phyloP scores from a whole-genome alignment of 208 protist species.

The Leishmania major region DNA sequence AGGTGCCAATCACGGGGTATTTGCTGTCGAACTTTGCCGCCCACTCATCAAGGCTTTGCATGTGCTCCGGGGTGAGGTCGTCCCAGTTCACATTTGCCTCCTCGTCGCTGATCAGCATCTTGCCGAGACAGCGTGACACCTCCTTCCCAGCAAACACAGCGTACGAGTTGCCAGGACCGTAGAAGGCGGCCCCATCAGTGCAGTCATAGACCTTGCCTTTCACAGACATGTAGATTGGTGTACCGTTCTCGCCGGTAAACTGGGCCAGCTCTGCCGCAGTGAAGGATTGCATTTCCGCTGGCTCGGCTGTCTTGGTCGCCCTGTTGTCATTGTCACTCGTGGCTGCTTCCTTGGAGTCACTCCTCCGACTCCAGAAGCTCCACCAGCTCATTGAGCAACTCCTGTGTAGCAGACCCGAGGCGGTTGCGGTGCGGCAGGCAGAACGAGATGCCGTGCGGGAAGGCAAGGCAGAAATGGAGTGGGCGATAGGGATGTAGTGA shows the following conservation, averaged over 20 bases:
- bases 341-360: background rate
- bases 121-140: constrained; percentile 73
- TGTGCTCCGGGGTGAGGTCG: constrained; percentile 64
- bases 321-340: background rate
- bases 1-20: constrained; percentile 72
- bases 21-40: constrained; percentile 69
- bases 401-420: background rate
- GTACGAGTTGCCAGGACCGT: constrained; percentile 78
- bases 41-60: constrained; percentile 77
- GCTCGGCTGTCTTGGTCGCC: background rate
- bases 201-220: constrained; percentile 86
- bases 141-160: constrained; percentile 83
- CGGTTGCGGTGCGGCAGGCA: background rate
- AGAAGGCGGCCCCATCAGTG: constrained; percentile 62
- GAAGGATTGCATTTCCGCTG: constrained; percentile 35
- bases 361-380: constrained; percentile 13
- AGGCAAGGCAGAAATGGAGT: too few species aligned
- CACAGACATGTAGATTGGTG: constrained; percentile 75
- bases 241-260: constrained; percentile 45
- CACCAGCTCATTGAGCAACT: constrained; percentile 19
- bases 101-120: constrained; percentile 79
- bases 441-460: background rate
- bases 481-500: background rate
- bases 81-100: constrained; percentile 82
- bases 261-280: constrained; percentile 49